Percentiles rank a stretch among this genome's conserved stretches.
These are phyloP conservation scores for Scutellaria minor DNA, from an alignment of 257 asterid species.

Conservation along the genomic window DNA sequence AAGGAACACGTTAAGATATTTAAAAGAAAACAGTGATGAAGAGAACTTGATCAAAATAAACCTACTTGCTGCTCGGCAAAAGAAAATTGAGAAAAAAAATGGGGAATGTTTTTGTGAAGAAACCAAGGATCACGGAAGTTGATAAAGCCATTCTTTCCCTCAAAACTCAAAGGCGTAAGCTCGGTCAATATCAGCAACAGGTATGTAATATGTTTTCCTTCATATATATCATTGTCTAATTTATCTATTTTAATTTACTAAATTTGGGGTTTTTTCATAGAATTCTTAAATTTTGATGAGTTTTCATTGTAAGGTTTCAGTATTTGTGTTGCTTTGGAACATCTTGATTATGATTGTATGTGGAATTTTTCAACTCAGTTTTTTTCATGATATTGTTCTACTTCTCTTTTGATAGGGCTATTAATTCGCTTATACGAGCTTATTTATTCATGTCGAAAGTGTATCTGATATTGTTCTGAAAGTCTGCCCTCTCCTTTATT, in stretches of 20 bases:
- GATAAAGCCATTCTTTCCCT: constrained; percentile 94
- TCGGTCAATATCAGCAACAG: constrained; percentile 93
- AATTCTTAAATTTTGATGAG: constrained; percentile 3
- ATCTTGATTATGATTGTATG: not conserved
- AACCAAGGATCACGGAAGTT: constrained; percentile 91
- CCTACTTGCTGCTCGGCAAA: no score
- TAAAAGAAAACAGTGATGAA: no score
- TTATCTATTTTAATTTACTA: not conserved
- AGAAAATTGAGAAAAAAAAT: constrained; percentile 41
- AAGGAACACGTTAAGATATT: no score
- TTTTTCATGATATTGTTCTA: not conserved
- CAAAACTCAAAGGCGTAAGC: constrained; percentile 97
- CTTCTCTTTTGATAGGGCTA: not conserved
- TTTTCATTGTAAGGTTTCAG: constrained; percentile 23
- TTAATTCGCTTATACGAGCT: not conserved
- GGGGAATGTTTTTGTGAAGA: constrained; percentile 94
- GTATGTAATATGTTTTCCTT: constrained; percentile 37
- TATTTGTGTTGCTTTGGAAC: constrained; percentile 14
- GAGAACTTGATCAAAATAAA: no score
- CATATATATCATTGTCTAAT: not conserved
- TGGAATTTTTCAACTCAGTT: constrained; percentile 9
- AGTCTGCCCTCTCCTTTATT: no score
- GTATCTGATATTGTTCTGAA: no score
- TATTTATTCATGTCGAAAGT: constrained; percentile 10
- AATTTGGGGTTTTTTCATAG: constrained; percentile 2